Evolutionary conservation across 768 basidiomycete genomes (phyloP).

Genomic region (Cytidiella melzeri): DNA sequence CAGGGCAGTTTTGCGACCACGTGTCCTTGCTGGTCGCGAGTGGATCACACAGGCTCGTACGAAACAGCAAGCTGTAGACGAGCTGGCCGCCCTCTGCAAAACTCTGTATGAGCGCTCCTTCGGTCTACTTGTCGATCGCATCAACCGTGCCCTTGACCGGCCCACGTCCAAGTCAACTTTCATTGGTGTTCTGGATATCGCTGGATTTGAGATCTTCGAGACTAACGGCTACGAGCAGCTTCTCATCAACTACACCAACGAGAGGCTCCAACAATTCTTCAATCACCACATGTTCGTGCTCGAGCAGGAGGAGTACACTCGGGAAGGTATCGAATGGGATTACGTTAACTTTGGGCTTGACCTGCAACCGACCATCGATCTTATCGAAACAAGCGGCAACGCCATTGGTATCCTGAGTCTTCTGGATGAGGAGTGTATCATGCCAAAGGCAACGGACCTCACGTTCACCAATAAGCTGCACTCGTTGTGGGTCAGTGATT

Average conservation of each 20-base stretch:
- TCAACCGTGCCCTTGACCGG: conserved; percentile 91
- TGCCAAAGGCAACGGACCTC: conserved; percentile 95
- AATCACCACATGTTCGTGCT: conserved; percentile 99
- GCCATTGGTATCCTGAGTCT: conserved; percentile 87
- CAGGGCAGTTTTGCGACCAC: conserved; percentile 82
- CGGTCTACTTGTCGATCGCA: conserved; percentile 86
- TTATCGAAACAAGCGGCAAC: conserved; percentile 75
- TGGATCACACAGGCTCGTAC: conserved; percentile 95
- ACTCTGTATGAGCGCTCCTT: conserved; percentile 97
- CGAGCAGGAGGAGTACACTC: conserved; percentile 96
- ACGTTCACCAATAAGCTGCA: conserved; percentile 94
- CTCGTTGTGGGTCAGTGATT: conserved; percentile 60
- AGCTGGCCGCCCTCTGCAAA: conserved; percentile 87
- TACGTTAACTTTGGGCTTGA: conserved; percentile 98
- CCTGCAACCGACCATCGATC: conserved; percentile 95
- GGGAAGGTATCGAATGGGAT: conserved; percentile 96
- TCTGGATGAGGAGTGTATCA: conserved; percentile 97
- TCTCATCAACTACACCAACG: conserved; percentile 98
- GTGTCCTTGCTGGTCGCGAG: conserved; percentile 90
- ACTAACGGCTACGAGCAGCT: conserved; percentile 96
- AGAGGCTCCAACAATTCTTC: conserved; percentile 96
- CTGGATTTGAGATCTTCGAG: conserved; percentile 97
- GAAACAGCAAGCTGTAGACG: conserved; percentile 86
- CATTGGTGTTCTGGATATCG: conserved; percentile 98
- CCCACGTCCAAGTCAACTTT: conserved; percentile 90